Percentiles rank a stretch among this genome's conserved stretches.
These are phyloP conservation scores for Chrysanthemum seticuspe DNA, from an alignment of 129 eudicot genomes.

Conservation along the genomic window DNA sequence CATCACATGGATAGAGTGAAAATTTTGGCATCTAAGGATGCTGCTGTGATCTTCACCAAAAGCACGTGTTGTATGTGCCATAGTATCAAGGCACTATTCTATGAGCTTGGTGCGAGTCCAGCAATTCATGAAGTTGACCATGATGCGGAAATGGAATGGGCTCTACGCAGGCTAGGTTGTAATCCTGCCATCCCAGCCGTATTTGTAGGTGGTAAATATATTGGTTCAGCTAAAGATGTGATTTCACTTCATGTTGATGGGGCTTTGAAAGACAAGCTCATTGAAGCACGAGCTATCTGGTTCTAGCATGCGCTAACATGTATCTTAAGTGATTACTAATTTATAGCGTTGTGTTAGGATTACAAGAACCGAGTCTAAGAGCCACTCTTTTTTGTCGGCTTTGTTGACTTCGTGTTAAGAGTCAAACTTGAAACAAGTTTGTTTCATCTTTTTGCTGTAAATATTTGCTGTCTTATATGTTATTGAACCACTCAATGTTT, in stretches of 20 bases:
- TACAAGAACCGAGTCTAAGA: slow-evolving; percentile 18
- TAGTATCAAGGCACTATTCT: slow-evolving; percentile 76
- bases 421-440: background rate
- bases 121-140: slow-evolving; percentile 79
- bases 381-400: slow-evolving; percentile 28
- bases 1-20: slow-evolving; percentile 59
- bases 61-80: slow-evolving; percentile 91
- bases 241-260: slow-evolving; percentile 79
- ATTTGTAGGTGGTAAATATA: slow-evolving; percentile 70
- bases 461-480: background rate
- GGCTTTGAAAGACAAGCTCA: slow-evolving; percentile 58
- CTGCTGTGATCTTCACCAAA: slow-evolving; percentile 86
- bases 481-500: background rate
- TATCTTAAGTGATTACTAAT: slow-evolving; percentile 9
- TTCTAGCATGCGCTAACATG: slow-evolving; percentile 33
- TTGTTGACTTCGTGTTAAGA: slow-evolving; percentile 20
- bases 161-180: slow-evolving; percentile 58
- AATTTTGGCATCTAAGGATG: slow-evolving; percentile 68
- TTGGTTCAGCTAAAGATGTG: slow-evolving; percentile 70
- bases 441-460: background rate
- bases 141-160: slow-evolving; percentile 71
- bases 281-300: slow-evolving; percentile 75
- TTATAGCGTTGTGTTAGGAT: slow-evolving; percentile 15
- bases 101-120: slow-evolving; percentile 91
- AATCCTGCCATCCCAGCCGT: slow-evolving; percentile 75